These are phyloP conservation scores for Carallia pectinifolia DNA, from an alignment of 345 rosid species.

Conservation along the genomic window DNA sequence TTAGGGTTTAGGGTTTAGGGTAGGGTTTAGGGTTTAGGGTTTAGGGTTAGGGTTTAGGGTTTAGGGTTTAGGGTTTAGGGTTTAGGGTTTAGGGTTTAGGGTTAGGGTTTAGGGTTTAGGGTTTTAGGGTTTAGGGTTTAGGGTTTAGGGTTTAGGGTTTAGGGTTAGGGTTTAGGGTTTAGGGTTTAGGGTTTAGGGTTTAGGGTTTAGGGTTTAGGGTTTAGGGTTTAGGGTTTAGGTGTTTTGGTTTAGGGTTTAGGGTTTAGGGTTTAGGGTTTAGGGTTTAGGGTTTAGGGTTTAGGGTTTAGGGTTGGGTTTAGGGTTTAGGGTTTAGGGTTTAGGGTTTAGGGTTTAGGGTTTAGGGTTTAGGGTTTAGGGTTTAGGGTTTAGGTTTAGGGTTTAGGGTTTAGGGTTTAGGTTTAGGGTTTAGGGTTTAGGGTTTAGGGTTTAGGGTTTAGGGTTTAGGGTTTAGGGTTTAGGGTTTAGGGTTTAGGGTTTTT, in stretches of 20 bases:
- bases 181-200: too few species aligned
- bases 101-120: too few species aligned
- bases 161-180: too few species aligned
- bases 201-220: too few species aligned
- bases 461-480: constrained; percentile 29
- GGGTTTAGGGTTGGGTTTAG: constrained; percentile 12
- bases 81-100: too few species aligned
- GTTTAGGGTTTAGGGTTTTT: constrained; percentile 39
- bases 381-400: constrained; percentile 15
- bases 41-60: too few species aligned
- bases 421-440: constrained; percentile 7
- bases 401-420: constrained; percentile 19
- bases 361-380: constrained; percentile 21
- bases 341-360: constrained; percentile 25
- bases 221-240: constrained; percentile 16
- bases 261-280: constrained; percentile 17
- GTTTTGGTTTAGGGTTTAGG: too few species aligned
- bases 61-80: too few species aligned
- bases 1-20: too few species aligned
- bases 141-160: too few species aligned
- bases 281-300: constrained; percentile 17
- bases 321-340: constrained; percentile 25
- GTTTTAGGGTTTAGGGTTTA: too few species aligned
- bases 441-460: constrained; percentile 13
- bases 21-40: too few species aligned